phyloP scores from a whole-genome alignment of 2,329 filamentous ascomycete species.

The Emergomyces orientalis region DNA sequence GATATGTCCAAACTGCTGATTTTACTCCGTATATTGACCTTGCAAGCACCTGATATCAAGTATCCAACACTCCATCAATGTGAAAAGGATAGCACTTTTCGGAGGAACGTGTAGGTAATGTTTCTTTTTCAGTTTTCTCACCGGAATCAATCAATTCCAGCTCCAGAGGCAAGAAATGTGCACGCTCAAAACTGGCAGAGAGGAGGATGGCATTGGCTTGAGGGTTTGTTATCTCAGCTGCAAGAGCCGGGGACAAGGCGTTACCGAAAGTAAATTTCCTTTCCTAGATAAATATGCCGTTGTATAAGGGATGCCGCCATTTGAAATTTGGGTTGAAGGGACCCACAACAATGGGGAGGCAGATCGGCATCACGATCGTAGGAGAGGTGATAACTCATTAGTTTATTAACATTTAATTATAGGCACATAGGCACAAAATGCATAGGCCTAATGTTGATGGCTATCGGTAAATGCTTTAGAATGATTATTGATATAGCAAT shows the following conservation, averaged over 20 bases:
- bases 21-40: conserved; percentile 19
- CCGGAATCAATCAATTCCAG: conserved; percentile 6
- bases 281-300: too few relatives aligned
- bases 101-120: conserved; percentile 9
- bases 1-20: conserved; percentile 19
- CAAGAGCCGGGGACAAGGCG: too few relatives aligned
- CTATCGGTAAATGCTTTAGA: neutral
- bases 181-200: too few relatives aligned
- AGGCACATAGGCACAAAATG: too few relatives aligned
- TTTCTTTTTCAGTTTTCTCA: conserved; percentile 14
- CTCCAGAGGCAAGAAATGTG: conserved; percentile 5
- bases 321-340: too few relatives aligned
- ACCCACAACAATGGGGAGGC: too few relatives aligned
- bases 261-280: too few relatives aligned
- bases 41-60: conserved; percentile 16
- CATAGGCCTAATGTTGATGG: neutral
- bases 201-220: too few relatives aligned
- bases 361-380: neutral
- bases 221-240: too few relatives aligned
- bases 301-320: too few relatives aligned
- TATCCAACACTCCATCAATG: conserved; percentile 10
- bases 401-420: neutral
- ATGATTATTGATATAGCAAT: neutral
- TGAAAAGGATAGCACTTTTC: conserved; percentile 12
- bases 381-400: neutral